These are phyloP conservation scores for Penicillium sp. DNA, from an alignment of 2,329 filamentous ascomycete genomes.

Conservation along the genomic window DNA sequence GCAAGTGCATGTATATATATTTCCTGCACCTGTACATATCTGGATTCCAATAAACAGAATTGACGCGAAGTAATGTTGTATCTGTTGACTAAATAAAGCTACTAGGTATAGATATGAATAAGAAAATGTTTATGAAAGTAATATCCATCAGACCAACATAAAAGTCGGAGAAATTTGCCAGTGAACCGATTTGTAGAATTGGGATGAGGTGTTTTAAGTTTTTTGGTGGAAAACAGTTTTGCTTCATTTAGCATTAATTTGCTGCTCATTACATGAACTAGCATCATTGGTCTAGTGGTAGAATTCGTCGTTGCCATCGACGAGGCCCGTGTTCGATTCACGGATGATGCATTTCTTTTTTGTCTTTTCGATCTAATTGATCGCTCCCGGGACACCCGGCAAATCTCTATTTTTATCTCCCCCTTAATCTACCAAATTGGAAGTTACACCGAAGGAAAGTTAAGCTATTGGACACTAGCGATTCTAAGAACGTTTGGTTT, in stretches of 20 bases:
- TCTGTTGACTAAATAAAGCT: too few relatives aligned
- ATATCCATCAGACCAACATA: too few relatives aligned
- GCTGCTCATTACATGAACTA: slow-evolving; percentile 6
- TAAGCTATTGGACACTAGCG: not conserved
- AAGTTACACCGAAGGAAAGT: not conserved
- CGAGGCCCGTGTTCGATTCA: slow-evolving; percentile 50
- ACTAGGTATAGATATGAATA: too few relatives aligned
- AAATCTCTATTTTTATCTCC: not conserved
- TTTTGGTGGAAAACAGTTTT: not conserved
- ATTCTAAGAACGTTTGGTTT: not conserved
- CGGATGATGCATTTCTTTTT: slow-evolving; percentile 34
- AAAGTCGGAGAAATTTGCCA: too few relatives aligned
- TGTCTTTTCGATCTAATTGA: not conserved
- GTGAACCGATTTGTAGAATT: too few relatives aligned
- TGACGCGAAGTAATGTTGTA: too few relatives aligned
- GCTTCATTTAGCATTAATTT: not conserved
- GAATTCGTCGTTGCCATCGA: slow-evolving; percentile 50
- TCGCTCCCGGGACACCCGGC: not conserved
- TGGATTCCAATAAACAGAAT: too few relatives aligned
- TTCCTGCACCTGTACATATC: too few relatives aligned
- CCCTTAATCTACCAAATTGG: not conserved
- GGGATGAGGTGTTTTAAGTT: too few relatives aligned
- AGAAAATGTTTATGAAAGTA: too few relatives aligned
- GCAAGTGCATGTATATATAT: too few relatives aligned
- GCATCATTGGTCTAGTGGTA: slow-evolving; percentile 50